phyloP scores from a whole-genome alignment of 2,329 filamentous ascomycete genomes.

The Ophiostoma tasmaniense region DNA sequence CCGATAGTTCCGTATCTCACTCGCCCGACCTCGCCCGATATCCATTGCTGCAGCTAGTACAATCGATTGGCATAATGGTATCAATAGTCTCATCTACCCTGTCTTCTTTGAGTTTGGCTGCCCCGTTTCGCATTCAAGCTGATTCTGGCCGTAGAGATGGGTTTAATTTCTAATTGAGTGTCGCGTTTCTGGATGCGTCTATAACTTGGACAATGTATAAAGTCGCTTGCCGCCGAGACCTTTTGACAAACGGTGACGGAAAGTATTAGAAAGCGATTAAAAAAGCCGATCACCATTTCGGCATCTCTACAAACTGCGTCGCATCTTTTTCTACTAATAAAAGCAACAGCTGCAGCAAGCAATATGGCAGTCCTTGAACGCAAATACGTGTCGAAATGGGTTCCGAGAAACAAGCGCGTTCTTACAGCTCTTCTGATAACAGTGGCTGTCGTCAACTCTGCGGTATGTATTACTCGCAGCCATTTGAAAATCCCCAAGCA shows the following conservation, averaged over 20 bases:
- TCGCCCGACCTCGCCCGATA: not conserved
- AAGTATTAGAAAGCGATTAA: too few species aligned
- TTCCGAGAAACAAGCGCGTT: not conserved
- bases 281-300: too few species aligned
- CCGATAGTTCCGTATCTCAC: not conserved
- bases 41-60: not conserved
- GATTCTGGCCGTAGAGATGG: not conserved
- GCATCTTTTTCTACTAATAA: too few species aligned
- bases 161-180: not conserved
- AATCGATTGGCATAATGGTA: not conserved
- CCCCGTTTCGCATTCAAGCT: not conserved
- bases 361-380: not conserved
- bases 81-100: not conserved
- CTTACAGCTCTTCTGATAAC: not conserved
- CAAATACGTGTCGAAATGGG: not conserved
- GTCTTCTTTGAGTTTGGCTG: not conserved
- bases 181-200: too few species aligned
- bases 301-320: too few species aligned
- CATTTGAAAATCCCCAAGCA: not conserved
- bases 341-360: not conserved
- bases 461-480: not conserved
- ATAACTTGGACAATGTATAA: too few species aligned
- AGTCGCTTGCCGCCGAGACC: not conserved
- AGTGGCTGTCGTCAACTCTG: not conserved
- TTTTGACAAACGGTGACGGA: too few species aligned